These are phyloP conservation scores for Laetiporus sulphureus DNA, from an alignment of 1,284 basidiomycete genomes.

Conservation along the genomic window DNA sequence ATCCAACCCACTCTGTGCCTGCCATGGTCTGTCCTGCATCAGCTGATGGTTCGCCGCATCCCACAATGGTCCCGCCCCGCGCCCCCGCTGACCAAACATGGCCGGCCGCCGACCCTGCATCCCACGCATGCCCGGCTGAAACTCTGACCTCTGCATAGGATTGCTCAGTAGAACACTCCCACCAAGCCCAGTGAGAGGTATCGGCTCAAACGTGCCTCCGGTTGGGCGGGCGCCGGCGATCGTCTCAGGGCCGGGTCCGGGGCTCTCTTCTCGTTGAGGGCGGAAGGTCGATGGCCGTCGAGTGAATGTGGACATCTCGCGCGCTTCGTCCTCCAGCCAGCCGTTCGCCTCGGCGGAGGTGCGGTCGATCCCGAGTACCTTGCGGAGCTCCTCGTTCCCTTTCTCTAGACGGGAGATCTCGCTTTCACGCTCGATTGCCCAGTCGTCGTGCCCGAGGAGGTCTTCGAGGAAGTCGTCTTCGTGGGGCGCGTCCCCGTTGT, in stretches of 20 bases:
- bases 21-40: constrained; percentile 12
- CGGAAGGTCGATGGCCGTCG: constrained; percentile 7
- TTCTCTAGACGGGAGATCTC: constrained; percentile 74
- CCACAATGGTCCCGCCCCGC: constrained; percentile 18
- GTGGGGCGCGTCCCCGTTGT: neutral
- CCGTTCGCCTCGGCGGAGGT: constrained; percentile 44
- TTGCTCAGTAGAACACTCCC: constrained; percentile 2
- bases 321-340: constrained; percentile 26
- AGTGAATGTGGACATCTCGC: constrained; percentile 17
- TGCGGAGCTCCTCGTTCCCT: constrained; percentile 77
- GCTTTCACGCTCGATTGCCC: constrained; percentile 78
- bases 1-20: constrained; percentile 2
- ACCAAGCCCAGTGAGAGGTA: constrained; percentile 6
- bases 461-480: constrained; percentile 13
- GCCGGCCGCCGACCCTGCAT: constrained; percentile 22
- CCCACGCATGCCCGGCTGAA: constrained; percentile 24
- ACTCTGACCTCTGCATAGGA: constrained; percentile 12
- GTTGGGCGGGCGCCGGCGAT: constrained; percentile 3
- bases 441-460: constrained; percentile 49
- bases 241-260: constrained; percentile 8
- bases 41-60: constrained; percentile 10
- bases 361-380: constrained; percentile 65
- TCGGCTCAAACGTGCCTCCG: constrained; percentile 3
- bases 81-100: constrained; percentile 26
- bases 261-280: constrained; percentile 8